Percentiles rank a stretch among this genome's conserved stretches.
phyloP scores from a whole-genome alignment of 352 stramenopile genomes.

The Pythium pyrilobum region DNA sequence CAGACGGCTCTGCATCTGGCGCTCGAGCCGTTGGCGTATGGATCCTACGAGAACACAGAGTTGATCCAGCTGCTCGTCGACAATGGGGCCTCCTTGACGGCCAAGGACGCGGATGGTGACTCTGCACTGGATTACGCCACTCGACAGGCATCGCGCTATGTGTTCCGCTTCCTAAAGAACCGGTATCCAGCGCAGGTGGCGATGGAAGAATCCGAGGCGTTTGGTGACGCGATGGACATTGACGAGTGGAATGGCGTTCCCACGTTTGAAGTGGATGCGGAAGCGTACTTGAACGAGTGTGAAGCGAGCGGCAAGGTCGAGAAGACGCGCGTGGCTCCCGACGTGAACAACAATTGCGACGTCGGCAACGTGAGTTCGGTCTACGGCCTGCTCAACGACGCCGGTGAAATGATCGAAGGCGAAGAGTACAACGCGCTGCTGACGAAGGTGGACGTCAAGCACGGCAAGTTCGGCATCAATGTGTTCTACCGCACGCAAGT shows the following conservation, averaged over 20 bases:
- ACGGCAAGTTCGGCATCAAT: constrained; percentile 60
- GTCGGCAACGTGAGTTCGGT: constrained; percentile 37
- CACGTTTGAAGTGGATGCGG: constrained; percentile 38
- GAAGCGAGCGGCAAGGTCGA: constrained; percentile 45
- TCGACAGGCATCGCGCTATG: constrained; percentile 39
- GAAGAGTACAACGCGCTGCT: constrained; percentile 50
- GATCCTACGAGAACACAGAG: constrained; percentile 55
- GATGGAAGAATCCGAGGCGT: constrained; percentile 19
- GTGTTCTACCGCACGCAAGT: constrained; percentile 70
- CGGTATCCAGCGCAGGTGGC: constrained; percentile 22
- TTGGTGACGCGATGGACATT: constrained; percentile 9
- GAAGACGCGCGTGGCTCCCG: constrained; percentile 26
- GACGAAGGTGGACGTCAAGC: constrained; percentile 70
- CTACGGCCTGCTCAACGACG: constrained; percentile 19
- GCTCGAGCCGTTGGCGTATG: constrained; percentile 41
- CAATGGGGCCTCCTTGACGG: constrained; percentile 18
- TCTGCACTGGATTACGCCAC: constrained; percentile 43
- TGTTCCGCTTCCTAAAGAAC: constrained; percentile 42
- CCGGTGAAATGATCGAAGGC: constrained; percentile 12
- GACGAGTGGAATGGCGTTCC: constrained; percentile 23
- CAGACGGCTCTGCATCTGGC: constrained; percentile 53
- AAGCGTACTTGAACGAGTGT: constrained; percentile 43
- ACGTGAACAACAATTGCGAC: constrained; percentile 47
- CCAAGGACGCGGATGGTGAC: background rate
- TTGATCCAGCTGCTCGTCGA: constrained; percentile 43